These are phyloP conservation scores for Aspergillus fumigatiaffinis DNA, from an alignment of 2,329 filamentous ascomycete species.

Conservation along the genomic window DNA sequence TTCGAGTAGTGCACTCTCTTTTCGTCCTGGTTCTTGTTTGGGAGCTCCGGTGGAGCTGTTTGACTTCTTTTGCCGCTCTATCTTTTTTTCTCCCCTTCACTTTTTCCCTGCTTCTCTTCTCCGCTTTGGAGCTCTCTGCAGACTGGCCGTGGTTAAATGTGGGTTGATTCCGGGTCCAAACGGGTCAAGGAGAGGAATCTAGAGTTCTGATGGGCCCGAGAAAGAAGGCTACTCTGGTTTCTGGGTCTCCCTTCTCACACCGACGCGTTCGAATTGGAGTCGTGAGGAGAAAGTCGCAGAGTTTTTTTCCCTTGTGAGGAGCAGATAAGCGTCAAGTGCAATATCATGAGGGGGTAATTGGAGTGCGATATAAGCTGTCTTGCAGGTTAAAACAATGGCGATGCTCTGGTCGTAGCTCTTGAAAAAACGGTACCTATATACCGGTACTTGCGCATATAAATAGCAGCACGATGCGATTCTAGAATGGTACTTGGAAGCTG, in stretches of 20 bases:
- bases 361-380: background rate
- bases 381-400: too few relatives aligned
- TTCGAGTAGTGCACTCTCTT: slow-evolving; percentile 8
- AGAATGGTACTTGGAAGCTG: background rate
- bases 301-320: slow-evolving; percentile 10
- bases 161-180: background rate
- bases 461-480: background rate
- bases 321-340: slow-evolving; percentile 4
- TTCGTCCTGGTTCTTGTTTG: background rate
- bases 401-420: too few relatives aligned
- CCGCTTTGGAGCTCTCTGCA: background rate
- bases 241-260: background rate
- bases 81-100: background rate
- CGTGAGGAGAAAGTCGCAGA: slow-evolving; percentile 9
- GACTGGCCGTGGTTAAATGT: background rate
- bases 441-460: background rate
- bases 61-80: background rate
- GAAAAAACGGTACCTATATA: background rate
- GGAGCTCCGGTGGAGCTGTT: slow-evolving; percentile 4
- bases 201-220: background rate
- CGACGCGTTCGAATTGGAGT: background rate
- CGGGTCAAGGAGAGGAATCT: background rate
- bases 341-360: background rate
- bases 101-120: background rate
- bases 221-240: background rate